Conservation (phyloP, 2,329 filamentous ascomycete species). For the Colletotrichum aenigma region DNA sequence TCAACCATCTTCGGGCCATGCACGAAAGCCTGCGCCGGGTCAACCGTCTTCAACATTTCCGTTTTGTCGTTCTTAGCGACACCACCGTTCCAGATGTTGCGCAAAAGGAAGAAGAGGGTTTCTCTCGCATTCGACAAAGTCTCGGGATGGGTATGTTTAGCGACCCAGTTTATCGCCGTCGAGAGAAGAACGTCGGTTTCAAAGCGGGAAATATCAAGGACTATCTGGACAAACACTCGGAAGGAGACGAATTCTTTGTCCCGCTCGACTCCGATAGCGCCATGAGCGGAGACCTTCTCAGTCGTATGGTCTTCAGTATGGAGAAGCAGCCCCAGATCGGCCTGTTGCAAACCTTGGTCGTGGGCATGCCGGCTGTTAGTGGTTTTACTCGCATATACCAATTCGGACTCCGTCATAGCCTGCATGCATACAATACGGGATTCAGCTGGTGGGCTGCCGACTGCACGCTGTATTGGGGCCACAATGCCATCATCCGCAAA, state of each 20-base stretch:
- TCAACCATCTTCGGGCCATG: background rate
- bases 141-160: background rate
- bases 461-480: background rate
- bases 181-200: background rate
- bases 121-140: background rate
- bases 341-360: background rate
- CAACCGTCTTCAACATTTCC: background rate
- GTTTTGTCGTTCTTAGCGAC: background rate
- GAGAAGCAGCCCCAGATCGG: background rate
- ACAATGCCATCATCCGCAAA: background rate
- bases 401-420: background rate
- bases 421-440: background rate
- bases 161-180: background rate
- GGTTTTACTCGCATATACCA: background rate
- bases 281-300: background rate
- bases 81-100: background rate
- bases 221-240: background rate
- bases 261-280: background rate
- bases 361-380: background rate
- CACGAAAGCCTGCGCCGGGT: background rate
- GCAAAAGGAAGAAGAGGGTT: background rate
- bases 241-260: fast-evolving
- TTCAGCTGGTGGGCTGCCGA: background rate
- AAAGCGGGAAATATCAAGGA: background rate
- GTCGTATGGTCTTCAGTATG: background rate